Percentiles rank a stretch among this genome's conserved stretches.
phyloP scores from a whole-genome alignment of 345 rosid species.

The Aquilaria malaccensis region DNA sequence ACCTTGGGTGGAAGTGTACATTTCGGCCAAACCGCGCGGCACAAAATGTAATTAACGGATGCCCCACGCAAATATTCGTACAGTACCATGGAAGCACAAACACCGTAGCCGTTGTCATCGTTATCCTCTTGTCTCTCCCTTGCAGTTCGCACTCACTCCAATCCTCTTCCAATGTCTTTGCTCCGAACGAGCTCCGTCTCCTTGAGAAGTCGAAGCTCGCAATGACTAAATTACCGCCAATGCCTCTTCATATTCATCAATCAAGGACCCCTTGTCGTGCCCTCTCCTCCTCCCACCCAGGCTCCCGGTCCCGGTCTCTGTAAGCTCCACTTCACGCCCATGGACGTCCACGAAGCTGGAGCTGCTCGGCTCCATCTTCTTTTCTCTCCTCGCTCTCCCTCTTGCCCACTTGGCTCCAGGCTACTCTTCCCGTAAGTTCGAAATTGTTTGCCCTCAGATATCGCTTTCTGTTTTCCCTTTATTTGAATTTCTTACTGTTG shows the following conservation, averaged over 20 bases:
- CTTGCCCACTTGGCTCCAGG: conserved; percentile 29
- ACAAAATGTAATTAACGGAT: too few relatives aligned
- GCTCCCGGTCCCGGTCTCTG: conserved; percentile 10
- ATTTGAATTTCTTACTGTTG: too few relatives aligned
- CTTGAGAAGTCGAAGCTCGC: not conserved
- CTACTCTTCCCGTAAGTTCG: conserved; percentile 48
- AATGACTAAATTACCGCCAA: conserved; percentile 18
- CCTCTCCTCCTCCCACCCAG: conserved; percentile 4
- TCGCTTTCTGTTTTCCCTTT: too few relatives aligned
- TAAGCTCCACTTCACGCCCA: conserved; percentile 24
- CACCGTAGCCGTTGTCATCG: too few relatives aligned
- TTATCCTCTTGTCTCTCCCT: conserved; percentile 1
- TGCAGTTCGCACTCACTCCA: not conserved
- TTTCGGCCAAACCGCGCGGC: too few relatives aligned
- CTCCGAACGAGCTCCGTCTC: not conserved
- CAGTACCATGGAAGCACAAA: too few relatives aligned
- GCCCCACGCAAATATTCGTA: too few relatives aligned
- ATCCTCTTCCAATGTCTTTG: not conserved
- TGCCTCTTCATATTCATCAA: conserved; percentile 8
- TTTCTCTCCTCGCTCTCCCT: conserved; percentile 28
- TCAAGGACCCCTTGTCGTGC: conserved; percentile 5
- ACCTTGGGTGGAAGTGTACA: too few relatives aligned
- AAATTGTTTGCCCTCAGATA: too few relatives aligned
- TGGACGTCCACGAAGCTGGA: conserved; percentile 47
- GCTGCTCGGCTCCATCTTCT: conserved; percentile 26